Conservation (phyloP, 2,329 filamentous ascomycete species). For the Aspergillus fischeri region DNA sequence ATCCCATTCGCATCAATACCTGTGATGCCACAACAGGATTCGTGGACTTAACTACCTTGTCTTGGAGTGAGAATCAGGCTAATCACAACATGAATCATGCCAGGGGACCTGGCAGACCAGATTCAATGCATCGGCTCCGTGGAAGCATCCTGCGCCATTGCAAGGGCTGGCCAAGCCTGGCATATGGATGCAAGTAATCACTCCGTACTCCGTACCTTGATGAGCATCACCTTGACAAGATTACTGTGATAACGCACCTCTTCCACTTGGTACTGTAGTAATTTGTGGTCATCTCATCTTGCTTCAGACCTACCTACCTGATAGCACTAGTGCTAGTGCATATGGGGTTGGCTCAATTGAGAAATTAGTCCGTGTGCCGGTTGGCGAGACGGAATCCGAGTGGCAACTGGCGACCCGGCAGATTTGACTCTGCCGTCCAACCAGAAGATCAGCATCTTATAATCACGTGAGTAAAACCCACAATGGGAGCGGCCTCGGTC, state of each 20-base stretch:
- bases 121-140: not conserved
- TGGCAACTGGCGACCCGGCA: not conserved
- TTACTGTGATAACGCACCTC: too few relatives aligned
- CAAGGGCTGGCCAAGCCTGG: not conserved
- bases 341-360: not conserved
- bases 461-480: not conserved
- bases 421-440: not conserved
- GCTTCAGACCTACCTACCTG: not conserved
- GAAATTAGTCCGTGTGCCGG: not conserved
- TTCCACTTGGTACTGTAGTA: too few relatives aligned
- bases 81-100: not conserved
- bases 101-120: not conserved
- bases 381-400: not conserved
- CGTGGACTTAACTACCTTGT: not conserved
- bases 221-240: not conserved
- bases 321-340: not conserved
- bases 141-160: not conserved
- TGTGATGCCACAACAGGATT: not conserved
- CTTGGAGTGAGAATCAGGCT: not conserved
- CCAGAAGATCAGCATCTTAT: not conserved
- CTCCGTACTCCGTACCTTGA: too few relatives aligned
- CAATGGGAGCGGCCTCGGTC: not conserved
- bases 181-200: too few relatives aligned
- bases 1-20: not conserved
- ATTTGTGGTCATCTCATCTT: too few relatives aligned